phyloP scores from a whole-genome alignment of 2,329 filamentous ascomycete species.

The Penicillium decumbens region DNA sequence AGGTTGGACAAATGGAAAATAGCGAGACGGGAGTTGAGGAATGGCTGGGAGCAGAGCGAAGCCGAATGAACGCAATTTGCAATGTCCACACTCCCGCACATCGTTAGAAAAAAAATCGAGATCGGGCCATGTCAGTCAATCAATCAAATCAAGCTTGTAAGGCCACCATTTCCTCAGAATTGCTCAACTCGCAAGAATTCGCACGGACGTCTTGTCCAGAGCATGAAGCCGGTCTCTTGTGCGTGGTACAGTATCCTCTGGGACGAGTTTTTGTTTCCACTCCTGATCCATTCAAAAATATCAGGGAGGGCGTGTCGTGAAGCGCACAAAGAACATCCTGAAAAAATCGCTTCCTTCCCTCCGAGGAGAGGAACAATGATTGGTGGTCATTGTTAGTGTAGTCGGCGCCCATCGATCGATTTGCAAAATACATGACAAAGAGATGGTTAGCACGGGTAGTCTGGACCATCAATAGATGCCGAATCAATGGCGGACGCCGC shows the following conservation, averaged over 20 bases:
- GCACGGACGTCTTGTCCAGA: conserved; percentile 4
- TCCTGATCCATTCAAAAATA: conserved; percentile 44
- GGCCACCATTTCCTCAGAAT: conserved; percentile 25
- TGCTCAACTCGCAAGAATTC: conserved; percentile 19
- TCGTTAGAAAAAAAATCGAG: conserved; percentile 3
- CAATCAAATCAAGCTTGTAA: conserved; percentile 13
- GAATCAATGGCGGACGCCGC: conserved; percentile 51
- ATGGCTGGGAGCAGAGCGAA: conserved; percentile 5
- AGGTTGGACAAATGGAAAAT: not conserved
- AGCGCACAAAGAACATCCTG: conserved; percentile 91
- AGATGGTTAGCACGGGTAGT: conserved; percentile 66
- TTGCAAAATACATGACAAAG: conserved; percentile 50
- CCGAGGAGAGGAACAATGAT: conserved; percentile 32
- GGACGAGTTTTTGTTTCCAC: conserved; percentile 96
- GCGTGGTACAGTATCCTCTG: conserved; percentile 74
- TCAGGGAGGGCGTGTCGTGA: conserved; percentile 60
- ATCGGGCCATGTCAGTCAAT: conserved; percentile 6
- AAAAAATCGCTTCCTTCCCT: conserved; percentile 73
- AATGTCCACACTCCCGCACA: conserved; percentile 11
- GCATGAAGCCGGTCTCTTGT: conserved; percentile 56
- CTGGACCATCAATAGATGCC: conserved; percentile 48
- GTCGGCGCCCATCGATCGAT: conserved; percentile 57
- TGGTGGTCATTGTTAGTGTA: conserved; percentile 25
- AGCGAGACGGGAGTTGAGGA: conserved; percentile 16
- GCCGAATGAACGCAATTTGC: conserved; percentile 15